phyloP scores from a whole-genome alignment of 106 monocot species.

The Dioscorea dumetorum region DNA sequence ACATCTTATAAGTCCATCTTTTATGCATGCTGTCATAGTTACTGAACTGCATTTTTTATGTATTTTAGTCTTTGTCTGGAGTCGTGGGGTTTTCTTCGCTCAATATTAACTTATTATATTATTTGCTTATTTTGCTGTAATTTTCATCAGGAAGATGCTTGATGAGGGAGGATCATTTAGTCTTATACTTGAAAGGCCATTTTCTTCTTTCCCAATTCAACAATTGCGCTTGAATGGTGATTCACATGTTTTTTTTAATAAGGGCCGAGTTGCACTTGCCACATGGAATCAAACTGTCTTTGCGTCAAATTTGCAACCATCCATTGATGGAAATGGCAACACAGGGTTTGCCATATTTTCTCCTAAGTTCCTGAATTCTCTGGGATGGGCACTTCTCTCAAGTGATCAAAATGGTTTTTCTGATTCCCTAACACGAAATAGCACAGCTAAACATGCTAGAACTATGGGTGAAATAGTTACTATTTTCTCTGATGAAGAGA shows the following conservation, averaged over 20 bases:
- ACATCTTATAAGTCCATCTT: too few species aligned
- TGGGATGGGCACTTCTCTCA: constrained; percentile 61
- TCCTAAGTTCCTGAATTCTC: constrained; percentile 42
- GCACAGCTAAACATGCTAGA: constrained; percentile 17
- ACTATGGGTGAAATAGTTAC: constrained; percentile 46
- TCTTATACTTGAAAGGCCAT: constrained; percentile 84
- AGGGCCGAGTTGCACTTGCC: constrained; percentile 61
- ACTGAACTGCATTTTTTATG: too few species aligned
- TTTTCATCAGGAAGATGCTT: constrained; percentile 48
- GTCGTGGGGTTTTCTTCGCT: too few species aligned
- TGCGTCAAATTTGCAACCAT: constrained; percentile 29
- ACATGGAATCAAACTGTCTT: constrained; percentile 59
- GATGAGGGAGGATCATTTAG: constrained; percentile 42
- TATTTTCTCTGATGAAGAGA: constrained; percentile 55
- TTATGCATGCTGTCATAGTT: too few species aligned
- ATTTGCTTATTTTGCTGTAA: background rate
- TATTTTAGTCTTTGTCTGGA: too few species aligned
- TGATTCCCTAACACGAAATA: constrained; percentile 15
- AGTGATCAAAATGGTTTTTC: constrained; percentile 24
- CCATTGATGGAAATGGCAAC: constrained; percentile 36
- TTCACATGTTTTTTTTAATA: constrained; percentile 60
- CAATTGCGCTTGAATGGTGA: constrained; percentile 48
- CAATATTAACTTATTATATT: too few species aligned
- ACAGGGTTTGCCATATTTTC: constrained; percentile 76
- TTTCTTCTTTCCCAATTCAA: constrained; percentile 72